Percentiles rank a stretch among this genome's conserved stretches.
These are phyloP conservation scores for Hypoxylon lienhwacheense DNA, from an alignment of 495 filamentous ascomycete genomes.

Conservation along the genomic window DNA sequence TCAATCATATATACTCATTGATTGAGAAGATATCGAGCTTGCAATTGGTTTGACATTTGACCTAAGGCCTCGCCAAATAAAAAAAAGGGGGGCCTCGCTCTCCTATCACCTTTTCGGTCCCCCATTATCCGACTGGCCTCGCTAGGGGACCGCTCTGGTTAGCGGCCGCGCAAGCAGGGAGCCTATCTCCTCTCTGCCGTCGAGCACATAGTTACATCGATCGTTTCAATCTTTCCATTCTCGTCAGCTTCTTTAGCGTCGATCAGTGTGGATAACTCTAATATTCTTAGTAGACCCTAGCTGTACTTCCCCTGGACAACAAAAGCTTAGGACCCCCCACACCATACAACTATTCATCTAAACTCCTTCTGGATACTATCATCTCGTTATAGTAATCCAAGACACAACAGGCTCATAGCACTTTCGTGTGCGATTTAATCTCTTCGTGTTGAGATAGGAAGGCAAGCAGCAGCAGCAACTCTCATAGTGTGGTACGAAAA, in stretches of 20 bases:
- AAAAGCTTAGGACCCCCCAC: slow-evolving; percentile 34
- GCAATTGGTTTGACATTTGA: slow-evolving; percentile 22
- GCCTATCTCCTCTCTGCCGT: background rate
- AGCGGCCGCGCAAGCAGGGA: slow-evolving; percentile 15
- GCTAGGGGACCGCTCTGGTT: slow-evolving; percentile 4
- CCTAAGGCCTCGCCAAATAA: slow-evolving; percentile 11
- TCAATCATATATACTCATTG: background rate
- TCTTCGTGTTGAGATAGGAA: too few species aligned
- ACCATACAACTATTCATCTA: slow-evolving; percentile 6
- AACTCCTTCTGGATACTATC: slow-evolving; percentile 1
- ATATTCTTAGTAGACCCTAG: slow-evolving; percentile 10
- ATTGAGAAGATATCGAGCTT: slow-evolving; percentile 2
- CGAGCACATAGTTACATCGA: slow-evolving; percentile 11
- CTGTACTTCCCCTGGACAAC: slow-evolving; percentile 11
- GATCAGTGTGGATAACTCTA: slow-evolving; percentile 26
- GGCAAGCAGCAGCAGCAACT: too few species aligned
- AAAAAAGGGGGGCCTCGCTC: slow-evolving; percentile 5
- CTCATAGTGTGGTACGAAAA: too few species aligned
- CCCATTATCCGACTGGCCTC: slow-evolving; percentile 8
- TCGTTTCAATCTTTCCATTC: slow-evolving; percentile 21
- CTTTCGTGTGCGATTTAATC: background rate
- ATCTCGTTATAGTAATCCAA: background rate
- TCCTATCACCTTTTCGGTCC: slow-evolving; percentile 12
- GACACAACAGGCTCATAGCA: background rate
- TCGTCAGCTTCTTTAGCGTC: slow-evolving; percentile 17